Conservation (phyloP, 2,329 filamentous ascomycete genomes). For the Ophiocordyceps camponoti-floridani region DNA sequence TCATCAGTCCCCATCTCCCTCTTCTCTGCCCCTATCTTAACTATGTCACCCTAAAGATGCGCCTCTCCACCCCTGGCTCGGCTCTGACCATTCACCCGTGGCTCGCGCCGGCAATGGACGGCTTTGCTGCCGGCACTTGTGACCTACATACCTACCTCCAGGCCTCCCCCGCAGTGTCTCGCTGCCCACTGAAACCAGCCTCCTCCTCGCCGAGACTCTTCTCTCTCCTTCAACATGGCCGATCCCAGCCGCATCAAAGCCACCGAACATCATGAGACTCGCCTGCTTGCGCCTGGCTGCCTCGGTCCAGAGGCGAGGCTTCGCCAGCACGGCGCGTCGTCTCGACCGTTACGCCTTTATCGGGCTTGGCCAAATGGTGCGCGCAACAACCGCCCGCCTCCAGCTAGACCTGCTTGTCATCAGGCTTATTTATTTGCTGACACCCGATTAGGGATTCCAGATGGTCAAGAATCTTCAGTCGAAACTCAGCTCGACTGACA, state of each 20-base stretch:
- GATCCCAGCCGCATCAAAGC: neutral
- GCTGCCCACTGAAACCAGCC: neutral
- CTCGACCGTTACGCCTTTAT: conserved; percentile 40
- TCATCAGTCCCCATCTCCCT: neutral
- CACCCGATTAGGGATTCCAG: conserved; percentile 31
- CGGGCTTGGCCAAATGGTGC: conserved; percentile 42
- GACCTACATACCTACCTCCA: too few species aligned
- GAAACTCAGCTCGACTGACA: conserved; percentile 32
- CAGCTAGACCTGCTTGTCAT: neutral
- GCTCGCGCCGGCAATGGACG: conserved; percentile 9
- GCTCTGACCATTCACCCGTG: neutral
- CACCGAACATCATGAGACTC: conserved; percentile 6
- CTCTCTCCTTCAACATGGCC: conserved; percentile 8
- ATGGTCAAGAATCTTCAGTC: conserved; percentile 45
- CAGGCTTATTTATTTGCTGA: conserved; percentile 2
- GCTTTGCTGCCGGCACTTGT: conserved; percentile 8
- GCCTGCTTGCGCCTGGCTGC: conserved; percentile 6
- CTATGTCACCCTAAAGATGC: neutral
- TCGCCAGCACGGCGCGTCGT: conserved; percentile 27
- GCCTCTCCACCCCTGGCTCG: neutral
- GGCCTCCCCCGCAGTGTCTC: neutral
- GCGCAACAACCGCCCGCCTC: conserved; percentile 3
- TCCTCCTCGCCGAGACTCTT: conserved; percentile 3
- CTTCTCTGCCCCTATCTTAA: neutral
- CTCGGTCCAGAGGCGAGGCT: conserved; percentile 24